Evolutionary conservation across 2,329 filamentous ascomycete genomes (phyloP).

Genomic region (Fusarium penzigii): DNA sequence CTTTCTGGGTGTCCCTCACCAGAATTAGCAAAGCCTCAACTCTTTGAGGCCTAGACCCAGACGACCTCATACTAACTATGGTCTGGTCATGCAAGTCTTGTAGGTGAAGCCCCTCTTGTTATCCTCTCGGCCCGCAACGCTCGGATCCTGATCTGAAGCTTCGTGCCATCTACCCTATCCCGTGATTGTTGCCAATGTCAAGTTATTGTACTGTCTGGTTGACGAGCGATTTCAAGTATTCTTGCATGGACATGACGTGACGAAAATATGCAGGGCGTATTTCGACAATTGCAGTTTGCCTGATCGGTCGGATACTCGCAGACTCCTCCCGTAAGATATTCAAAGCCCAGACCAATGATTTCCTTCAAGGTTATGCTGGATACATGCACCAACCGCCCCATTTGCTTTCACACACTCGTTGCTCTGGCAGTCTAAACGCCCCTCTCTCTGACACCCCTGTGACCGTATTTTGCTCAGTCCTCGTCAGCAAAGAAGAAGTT

Average conservation of each 20-base stretch:
- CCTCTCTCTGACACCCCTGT: conserved; percentile 4
- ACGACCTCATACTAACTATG: too few relatives aligned
- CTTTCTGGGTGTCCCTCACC: background rate
- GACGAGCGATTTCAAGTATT: background rate
- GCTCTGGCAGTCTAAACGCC: conserved; percentile 1
- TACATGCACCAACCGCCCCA: conserved; percentile 13
- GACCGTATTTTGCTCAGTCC: conserved; percentile 5
- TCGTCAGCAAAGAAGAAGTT: conserved; percentile 7
- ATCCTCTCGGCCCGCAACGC: too few relatives aligned
- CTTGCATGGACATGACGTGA: conserved; percentile 27
- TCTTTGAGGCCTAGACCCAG: too few relatives aligned
- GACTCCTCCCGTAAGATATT: conserved; percentile 9
- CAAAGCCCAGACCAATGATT: conserved; percentile 15
- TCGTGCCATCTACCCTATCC: too few relatives aligned
- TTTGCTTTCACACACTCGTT: background rate
- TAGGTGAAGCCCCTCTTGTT: too few relatives aligned
- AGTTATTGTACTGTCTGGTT: background rate
- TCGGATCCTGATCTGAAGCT: too few relatives aligned
- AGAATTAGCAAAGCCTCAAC: too few relatives aligned
- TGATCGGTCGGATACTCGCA: conserved; percentile 20
- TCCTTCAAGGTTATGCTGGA: conserved; percentile 10
- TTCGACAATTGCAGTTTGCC: conserved; percentile 10
- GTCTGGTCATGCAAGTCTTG: too few relatives aligned
- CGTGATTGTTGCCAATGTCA: background rate
- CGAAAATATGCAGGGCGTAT: conserved; percentile 7